Conservation (phyloP, 1,284 basidiomycete species). For the Tausonia pullulans region DNA sequence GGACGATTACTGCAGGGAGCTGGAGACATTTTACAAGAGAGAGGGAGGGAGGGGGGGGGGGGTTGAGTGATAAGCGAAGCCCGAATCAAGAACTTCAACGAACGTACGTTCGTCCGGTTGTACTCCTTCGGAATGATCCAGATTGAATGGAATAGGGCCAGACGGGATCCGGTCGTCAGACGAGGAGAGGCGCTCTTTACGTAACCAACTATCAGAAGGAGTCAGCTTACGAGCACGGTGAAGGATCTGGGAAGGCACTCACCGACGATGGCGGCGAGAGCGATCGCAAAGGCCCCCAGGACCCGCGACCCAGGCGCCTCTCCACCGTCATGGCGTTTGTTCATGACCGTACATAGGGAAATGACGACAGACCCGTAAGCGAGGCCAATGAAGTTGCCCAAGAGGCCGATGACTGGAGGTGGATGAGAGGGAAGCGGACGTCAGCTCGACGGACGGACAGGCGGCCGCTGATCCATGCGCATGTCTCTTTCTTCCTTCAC, state of each 20-base stretch:
- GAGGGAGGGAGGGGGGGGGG: not conserved
- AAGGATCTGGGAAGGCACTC: constrained; percentile 11
- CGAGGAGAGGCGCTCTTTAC: not conserved
- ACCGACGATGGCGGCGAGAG: constrained; percentile 27
- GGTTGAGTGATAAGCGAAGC: no score
- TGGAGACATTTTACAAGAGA: not conserved
- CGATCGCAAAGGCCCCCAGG: constrained; percentile 27
- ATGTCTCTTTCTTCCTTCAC: no score
- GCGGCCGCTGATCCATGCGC: no score
- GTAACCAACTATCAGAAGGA: not conserved
- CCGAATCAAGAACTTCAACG: no score
- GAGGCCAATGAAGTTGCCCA: constrained; percentile 27
- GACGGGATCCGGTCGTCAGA: not conserved
- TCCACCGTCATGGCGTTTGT: constrained; percentile 16
- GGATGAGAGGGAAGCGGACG: not conserved
- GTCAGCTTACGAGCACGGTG: not conserved
- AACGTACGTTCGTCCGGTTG: not conserved
- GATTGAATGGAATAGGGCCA: constrained; percentile 13
- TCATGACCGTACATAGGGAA: constrained; percentile 23
- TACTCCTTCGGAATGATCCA: constrained; percentile 6
- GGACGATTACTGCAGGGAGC: constrained; percentile 3
- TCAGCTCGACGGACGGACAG: not conserved
- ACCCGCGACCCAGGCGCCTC: constrained; percentile 24
- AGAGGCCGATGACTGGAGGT: constrained; percentile 23
- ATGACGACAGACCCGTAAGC: constrained; percentile 28